These are phyloP conservation scores for Lentinula guzmanii DNA, from an alignment of 768 basidiomycete species.

Conservation along the genomic window DNA sequence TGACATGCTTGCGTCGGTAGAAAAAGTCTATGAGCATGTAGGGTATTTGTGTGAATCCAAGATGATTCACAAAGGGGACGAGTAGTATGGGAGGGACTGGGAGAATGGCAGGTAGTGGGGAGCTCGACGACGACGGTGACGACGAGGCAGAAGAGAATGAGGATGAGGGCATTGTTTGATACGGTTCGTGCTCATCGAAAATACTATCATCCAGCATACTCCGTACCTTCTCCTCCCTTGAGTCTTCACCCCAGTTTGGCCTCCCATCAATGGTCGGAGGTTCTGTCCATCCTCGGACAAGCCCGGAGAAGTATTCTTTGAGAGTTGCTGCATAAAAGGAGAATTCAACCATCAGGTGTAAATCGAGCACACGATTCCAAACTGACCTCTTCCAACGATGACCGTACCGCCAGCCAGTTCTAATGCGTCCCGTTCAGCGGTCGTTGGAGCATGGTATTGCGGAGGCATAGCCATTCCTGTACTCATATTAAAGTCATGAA, in stretches of 20 bases:
- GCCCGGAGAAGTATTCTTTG: conserved; percentile 92
- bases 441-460: conserved; percentile 35
- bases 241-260: conserved; percentile 46
- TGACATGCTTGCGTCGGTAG: conserved; percentile 80
- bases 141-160: conserved; percentile 10
- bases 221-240: conserved; percentile 67
- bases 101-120: conserved; percentile 54
- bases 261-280: conserved; percentile 8
- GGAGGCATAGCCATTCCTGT: conserved; percentile 40
- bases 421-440: conserved; percentile 44
- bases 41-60: conserved; percentile 82
- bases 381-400: conserved; percentile 61
- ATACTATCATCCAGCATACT: conserved; percentile 65
- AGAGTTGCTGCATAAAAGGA: conserved; percentile 47
- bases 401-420: conserved; percentile 81
- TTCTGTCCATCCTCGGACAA: conserved; percentile 81
- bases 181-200: conserved; percentile 63
- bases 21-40: conserved; percentile 91
- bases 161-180: conserved; percentile 6
- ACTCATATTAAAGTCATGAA: neutral
- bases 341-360: neutral
- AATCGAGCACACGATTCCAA: neutral
- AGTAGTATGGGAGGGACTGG: conserved; percentile 75
- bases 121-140: conserved; percentile 26
- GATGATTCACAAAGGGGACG: conserved; percentile 65